These are phyloP conservation scores for Aureobasidium subglaciale DNA, from an alignment of 2,329 filamentous ascomycete genomes.

Conservation along the genomic window DNA sequence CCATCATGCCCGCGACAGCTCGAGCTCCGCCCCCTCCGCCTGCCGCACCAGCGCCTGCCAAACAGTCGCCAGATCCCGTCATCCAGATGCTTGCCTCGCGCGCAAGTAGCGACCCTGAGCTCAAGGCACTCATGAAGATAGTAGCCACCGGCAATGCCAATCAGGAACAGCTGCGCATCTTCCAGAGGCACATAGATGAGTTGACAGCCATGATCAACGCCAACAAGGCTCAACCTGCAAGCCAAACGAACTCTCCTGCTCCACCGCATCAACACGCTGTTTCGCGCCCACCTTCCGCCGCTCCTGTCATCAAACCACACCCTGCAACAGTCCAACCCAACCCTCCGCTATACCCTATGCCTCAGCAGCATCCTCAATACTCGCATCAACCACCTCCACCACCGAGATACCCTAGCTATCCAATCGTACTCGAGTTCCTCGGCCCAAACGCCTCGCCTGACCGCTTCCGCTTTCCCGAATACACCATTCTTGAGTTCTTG, in stretches of 20 bases:
- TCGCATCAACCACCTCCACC: slow-evolving; percentile 34
- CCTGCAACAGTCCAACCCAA: neutral
- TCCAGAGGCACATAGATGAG: slow-evolving; percentile 75
- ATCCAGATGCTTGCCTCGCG: slow-evolving; percentile 72
- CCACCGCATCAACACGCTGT: neutral
- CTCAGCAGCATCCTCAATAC: neutral
- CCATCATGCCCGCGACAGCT: slow-evolving; percentile 21
- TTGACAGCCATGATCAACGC: slow-evolving; percentile 51
- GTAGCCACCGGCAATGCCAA: slow-evolving; percentile 70
- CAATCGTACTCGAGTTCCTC: slow-evolving; percentile 61
- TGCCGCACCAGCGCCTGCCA: slow-evolving; percentile 20
- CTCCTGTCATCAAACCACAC: slow-evolving; percentile 7
- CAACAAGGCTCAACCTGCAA: slow-evolving; percentile 28
- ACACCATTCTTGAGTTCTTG: slow-evolving; percentile 66
- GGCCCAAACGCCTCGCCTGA: slow-evolving; percentile 56
- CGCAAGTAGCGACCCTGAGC: slow-evolving; percentile 63
- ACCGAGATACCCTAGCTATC: slow-evolving; percentile 48
- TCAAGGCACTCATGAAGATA: slow-evolving; percentile 75
- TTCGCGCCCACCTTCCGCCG: slow-evolving; percentile 2
- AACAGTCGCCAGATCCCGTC: slow-evolving; percentile 56
- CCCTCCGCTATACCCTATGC: slow-evolving; percentile 1
- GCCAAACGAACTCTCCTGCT: slow-evolving; percentile 16
- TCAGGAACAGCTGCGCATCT: slow-evolving; percentile 63
- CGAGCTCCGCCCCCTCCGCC: slow-evolving; percentile 18
- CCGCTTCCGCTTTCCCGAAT: slow-evolving; percentile 70